These are phyloP conservation scores for Mercurialis annua DNA, from an alignment of 345 rosid species.

Conservation along the genomic window DNA sequence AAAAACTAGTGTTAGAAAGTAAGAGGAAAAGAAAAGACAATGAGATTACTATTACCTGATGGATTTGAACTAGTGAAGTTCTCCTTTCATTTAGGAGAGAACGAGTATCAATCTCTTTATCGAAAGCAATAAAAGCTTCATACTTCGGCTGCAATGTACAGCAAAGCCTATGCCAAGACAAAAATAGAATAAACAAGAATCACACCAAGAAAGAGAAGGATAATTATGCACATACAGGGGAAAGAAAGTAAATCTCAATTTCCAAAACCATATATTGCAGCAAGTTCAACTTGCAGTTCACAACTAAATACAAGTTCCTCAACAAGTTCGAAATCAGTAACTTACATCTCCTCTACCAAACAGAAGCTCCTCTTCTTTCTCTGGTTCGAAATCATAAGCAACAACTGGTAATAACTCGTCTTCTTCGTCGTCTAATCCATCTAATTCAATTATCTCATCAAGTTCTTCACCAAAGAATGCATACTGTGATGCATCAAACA, in stretches of 20 bases:
- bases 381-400: no score
- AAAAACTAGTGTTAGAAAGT: no score
- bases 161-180: slow-evolving; percentile 52
- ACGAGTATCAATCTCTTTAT: slow-evolving; percentile 55
- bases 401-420: slow-evolving; percentile 47
- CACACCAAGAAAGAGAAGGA: slow-evolving; percentile 8
- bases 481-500: slow-evolving; percentile 96
- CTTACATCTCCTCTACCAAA: slow-evolving; percentile 62
- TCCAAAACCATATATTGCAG: no score
- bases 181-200: slow-evolving; percentile 13
- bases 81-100: slow-evolving; percentile 48
- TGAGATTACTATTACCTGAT: no score
- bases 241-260: neutral
- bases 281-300: neutral
- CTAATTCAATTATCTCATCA: slow-evolving; percentile 90
- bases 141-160: slow-evolving; percentile 88
- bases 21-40: no score
- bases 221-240: neutral
- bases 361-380: slow-evolving; percentile 69
- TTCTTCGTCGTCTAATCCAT: slow-evolving; percentile 91
- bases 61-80: no score
- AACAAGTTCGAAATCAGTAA: no score
- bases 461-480: slow-evolving; percentile 90
- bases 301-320: neutral
- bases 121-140: slow-evolving; percentile 62